These are phyloP conservation scores for Diutina pseudorugosa DNA, from an alignment of 1,139 yeast genomes.

Conservation along the genomic window DNA sequence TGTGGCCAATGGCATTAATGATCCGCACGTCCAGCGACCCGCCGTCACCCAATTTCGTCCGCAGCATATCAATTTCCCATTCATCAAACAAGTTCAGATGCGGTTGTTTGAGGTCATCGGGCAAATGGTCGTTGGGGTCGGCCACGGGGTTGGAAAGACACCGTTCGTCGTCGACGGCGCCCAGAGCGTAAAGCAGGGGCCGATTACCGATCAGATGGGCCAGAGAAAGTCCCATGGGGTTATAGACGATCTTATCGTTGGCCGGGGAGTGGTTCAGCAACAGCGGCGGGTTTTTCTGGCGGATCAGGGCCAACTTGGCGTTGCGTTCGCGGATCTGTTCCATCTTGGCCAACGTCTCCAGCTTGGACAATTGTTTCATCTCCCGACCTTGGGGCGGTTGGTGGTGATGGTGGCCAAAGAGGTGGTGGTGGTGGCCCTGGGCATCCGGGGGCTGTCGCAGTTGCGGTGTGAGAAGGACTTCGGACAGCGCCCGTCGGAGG, in stretches of 20 bases:
- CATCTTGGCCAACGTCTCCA: slow-evolving; percentile 28
- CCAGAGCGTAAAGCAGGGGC: slow-evolving; percentile 28
- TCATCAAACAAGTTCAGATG: slow-evolving; percentile 44
- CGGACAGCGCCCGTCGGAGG: slow-evolving; percentile 7
- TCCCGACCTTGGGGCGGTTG: neutral
- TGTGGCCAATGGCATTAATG: slow-evolving; percentile 29
- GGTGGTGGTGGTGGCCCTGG: neutral
- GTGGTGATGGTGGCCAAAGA: neutral
- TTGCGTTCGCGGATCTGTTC: slow-evolving; percentile 23
- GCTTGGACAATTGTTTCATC: slow-evolving; percentile 19
- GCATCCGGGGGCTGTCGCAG: neutral
- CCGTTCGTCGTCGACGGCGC: slow-evolving; percentile 24
- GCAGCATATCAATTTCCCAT: slow-evolving; percentile 37
- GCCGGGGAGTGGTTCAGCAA: slow-evolving; percentile 12
- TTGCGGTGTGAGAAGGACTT: slow-evolving; percentile 5
- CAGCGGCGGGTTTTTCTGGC: slow-evolving; percentile 18
- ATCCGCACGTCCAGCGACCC: slow-evolving; percentile 59
- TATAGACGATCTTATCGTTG: neutral
- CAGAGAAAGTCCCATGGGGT: neutral
- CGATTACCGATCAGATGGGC: neutral
- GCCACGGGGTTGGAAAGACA: slow-evolving; percentile 52
- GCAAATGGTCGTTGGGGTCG: slow-evolving; percentile 56
- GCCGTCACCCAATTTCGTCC: slow-evolving; percentile 51
- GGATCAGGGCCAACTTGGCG: slow-evolving; percentile 17
- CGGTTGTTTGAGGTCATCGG: slow-evolving; percentile 38